A percentile compares a stretch with the other conserved stretches of the same genome.
Conservation (phyloP, 2,329 filamentous ascomycete genomes). For the Hortaea sp. region DNA sequence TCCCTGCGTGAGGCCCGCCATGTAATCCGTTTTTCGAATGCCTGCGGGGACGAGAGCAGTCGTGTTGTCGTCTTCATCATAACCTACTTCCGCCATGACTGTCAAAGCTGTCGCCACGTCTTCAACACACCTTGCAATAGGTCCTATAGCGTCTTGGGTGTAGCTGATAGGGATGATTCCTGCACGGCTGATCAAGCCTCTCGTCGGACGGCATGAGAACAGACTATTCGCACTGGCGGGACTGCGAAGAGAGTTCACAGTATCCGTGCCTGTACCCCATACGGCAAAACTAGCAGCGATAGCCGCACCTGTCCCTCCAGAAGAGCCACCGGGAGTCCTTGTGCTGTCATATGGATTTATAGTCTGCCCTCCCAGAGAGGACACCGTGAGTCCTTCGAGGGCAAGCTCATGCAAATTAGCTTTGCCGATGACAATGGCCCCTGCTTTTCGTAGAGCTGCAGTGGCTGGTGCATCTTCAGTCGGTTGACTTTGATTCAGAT, state of each 20-base stretch:
- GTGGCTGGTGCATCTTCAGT: constrained; percentile 24
- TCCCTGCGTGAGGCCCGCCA: constrained; percentile 26
- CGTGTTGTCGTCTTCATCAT: constrained; percentile 43
- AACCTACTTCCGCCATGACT: constrained; percentile 38
- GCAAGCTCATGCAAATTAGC: constrained; percentile 50
- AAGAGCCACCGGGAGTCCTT: constrained; percentile 56
- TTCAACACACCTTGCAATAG: constrained; percentile 22
- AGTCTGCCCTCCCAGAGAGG: constrained; percentile 54
- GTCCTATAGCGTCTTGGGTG: constrained; percentile 23
- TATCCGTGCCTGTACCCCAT: constrained; percentile 30
- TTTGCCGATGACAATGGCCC: constrained; percentile 25
- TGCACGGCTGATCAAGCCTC: constrained; percentile 20
- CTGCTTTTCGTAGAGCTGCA: constrained; percentile 21
- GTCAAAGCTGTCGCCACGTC: constrained; percentile 23
- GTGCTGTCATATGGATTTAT: constrained; percentile 55
- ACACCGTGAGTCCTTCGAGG: constrained; percentile 53
- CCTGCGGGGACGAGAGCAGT: constrained; percentile 39
- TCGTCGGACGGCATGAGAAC: constrained; percentile 46
- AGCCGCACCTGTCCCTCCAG: constrained; percentile 52
- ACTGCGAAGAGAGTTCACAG: constrained; percentile 50
- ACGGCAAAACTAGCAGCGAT: constrained; percentile 50
- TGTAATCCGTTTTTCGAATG: constrained; percentile 38
- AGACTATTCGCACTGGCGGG: constrained; percentile 53
- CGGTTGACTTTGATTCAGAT: constrained; percentile 39
- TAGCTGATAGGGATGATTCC: constrained; percentile 24